phyloP scores from a whole-genome alignment of 208 protist species.

The Wallacemonas sp. region DNA sequence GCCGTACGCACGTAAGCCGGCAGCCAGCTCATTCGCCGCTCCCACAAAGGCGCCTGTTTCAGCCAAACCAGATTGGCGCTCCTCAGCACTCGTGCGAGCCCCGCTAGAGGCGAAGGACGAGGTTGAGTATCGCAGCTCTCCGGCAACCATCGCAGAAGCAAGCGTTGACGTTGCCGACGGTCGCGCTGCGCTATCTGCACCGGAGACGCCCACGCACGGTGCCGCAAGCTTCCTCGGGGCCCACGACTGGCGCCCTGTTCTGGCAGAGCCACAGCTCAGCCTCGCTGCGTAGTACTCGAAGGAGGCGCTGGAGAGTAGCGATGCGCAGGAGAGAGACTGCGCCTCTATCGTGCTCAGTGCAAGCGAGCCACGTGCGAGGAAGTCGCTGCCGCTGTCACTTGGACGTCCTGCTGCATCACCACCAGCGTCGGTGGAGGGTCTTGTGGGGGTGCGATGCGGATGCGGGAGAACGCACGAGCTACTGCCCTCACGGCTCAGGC shows the following conservation, averaged over 20 bases:
- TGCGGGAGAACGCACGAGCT: neutral
- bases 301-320: neutral
- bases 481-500: constrained; percentile 7
- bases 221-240: neutral
- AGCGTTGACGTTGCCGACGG: neutral
- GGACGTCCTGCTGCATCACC: no score
- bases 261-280: neutral
- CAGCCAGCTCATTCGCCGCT: constrained; percentile 1
- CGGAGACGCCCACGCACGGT: neutral
- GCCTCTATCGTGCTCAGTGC: constrained; percentile 2
- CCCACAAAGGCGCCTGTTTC: neutral
- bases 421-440: no score
- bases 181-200: neutral
- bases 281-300: neutral
- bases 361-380: neutral
- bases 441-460: no score
- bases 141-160: neutral
- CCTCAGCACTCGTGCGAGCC: neutral
- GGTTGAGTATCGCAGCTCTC: neutral
- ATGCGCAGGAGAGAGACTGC: neutral
- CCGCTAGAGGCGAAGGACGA: neutral
- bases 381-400: neutral
- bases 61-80: neutral
- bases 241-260: neutral
- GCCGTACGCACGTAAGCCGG: neutral